Evolutionary conservation across 2,329 filamentous ascomycete genomes (phyloP), one percentile per base, ranked within the genome.

Genomic region (Cryphonectria naterciae): DNA sequence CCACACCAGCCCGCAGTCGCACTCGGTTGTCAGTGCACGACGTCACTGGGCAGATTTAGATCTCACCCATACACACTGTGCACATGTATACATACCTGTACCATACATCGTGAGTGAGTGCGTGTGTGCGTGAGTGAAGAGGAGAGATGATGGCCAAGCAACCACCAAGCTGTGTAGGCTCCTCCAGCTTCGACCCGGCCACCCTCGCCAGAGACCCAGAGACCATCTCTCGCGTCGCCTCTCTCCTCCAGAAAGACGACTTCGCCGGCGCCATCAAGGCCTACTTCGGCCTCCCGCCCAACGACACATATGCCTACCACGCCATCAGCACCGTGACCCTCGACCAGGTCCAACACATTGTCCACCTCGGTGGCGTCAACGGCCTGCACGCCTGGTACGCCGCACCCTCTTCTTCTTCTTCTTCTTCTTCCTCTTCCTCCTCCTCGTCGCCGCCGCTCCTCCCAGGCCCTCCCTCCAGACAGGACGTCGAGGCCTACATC

Each of bases 401-500:
- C 70, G 41, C 69, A 1, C 67, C 37, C 61, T 17, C 41, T 60
- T n/a, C 17, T 7, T 52, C 58, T 4, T 32, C 37, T 49, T 17
- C 41, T 60, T n/a, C 17, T 7, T 52, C 58, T 4, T 32, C 37
- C 19, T 54, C 32, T n/a, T 52, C 25, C 13, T 25, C 54, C 10
- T 15, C 32, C 28, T 65, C 22, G 54, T 52, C 22, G n/a, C 77
- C n/a, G 15, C 28, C 64, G 22, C 39, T 39, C 62, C 74, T 83
- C 78, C 80, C 80, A 1, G 80, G 80, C 41, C 63, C 63, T 61
- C 74, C 83, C 78, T 80, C 80, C 1, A 80, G 80, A 61, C 75
- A 84, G 68, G 92, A 94, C 75, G 86, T 91, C 70, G 84, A 86
- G 60, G 87, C 91, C 25, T 94, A 94, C 82, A 86, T 88, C 52